phyloP scores from a whole-genome alignment of 768 basidiomycete genomes.

The Calocera cornea region DNA sequence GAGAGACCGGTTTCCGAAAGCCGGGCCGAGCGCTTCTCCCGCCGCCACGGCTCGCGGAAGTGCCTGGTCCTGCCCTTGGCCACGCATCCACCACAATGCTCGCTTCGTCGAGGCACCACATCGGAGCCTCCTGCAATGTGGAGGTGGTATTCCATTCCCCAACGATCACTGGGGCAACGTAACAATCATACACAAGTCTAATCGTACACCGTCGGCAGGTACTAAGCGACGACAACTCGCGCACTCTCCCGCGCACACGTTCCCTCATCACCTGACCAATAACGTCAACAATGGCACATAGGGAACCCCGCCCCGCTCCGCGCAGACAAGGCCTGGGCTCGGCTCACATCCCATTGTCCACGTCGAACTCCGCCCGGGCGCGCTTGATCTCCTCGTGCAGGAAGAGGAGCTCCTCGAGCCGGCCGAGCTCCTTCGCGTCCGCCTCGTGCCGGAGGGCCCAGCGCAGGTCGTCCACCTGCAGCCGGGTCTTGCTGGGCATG shows the following conservation, averaged over 20 bases:
- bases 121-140: background rate
- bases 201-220: background rate
- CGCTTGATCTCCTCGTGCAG: conserved; percentile 92
- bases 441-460: conserved; percentile 66
- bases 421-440: conserved; percentile 83
- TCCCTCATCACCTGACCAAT: background rate
- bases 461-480: conserved; percentile 76
- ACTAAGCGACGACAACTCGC: background rate
- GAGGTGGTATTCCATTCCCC: background rate
- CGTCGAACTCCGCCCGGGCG: conserved; percentile 30
- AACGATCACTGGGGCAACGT: background rate
- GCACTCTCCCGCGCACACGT: background rate
- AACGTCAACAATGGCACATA: background rate
- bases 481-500: conserved; percentile 47
- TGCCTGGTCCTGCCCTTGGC: background rate
- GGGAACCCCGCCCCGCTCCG: background rate
- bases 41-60: background rate
- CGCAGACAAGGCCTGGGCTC: background rate
- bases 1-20: background rate
- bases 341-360: background rate
- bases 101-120: background rate
- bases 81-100: background rate
- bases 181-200: background rate
- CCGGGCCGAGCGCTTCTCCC: background rate
- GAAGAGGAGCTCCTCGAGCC: conserved; percentile 83